phyloP scores from a whole-genome alignment of 257 asterid genomes.

The Voacanga thouarsii region DNA sequence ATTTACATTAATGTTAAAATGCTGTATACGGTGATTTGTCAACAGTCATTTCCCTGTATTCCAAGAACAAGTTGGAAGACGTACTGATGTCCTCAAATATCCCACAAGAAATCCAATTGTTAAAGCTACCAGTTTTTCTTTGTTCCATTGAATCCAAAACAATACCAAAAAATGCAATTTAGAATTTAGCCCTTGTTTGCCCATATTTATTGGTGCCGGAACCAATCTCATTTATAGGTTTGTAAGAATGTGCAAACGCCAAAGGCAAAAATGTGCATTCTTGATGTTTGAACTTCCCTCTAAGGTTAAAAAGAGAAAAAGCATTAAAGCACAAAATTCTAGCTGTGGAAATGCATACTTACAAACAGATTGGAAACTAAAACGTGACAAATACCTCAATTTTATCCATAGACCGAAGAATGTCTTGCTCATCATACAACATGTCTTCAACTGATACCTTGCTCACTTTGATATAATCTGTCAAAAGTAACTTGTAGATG shows the following conservation, averaged over 20 bases:
- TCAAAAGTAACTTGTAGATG: conserved; percentile 81
- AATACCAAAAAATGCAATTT: not conserved
- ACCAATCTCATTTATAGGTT: not conserved
- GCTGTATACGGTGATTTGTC: not conserved
- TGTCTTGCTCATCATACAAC: conserved; percentile 83
- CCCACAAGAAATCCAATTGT: not conserved
- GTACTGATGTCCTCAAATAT: not conserved
- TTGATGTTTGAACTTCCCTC: not conserved
- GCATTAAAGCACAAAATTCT: not conserved
- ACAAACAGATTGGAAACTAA: not conserved
- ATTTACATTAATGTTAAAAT: not conserved
- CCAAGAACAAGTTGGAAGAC: not conserved
- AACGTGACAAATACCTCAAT: conserved; percentile 66
- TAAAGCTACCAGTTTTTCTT: not conserved
- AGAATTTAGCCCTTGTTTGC: not conserved
- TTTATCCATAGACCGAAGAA: conserved; percentile 79
- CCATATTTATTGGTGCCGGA: not conserved
- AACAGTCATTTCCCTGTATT: too few relatives aligned
- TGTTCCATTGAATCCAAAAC: not conserved
- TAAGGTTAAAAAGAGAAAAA: not conserved
- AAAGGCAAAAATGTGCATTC: not conserved
- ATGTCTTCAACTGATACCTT: conserved; percentile 96
- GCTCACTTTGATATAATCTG: conserved; percentile 96
- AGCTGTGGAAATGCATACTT: not conserved
- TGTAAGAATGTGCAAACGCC: not conserved